These are phyloP conservation scores for Prunus mira DNA, from an alignment of 306 rosid species.

Conservation along the genomic window DNA sequence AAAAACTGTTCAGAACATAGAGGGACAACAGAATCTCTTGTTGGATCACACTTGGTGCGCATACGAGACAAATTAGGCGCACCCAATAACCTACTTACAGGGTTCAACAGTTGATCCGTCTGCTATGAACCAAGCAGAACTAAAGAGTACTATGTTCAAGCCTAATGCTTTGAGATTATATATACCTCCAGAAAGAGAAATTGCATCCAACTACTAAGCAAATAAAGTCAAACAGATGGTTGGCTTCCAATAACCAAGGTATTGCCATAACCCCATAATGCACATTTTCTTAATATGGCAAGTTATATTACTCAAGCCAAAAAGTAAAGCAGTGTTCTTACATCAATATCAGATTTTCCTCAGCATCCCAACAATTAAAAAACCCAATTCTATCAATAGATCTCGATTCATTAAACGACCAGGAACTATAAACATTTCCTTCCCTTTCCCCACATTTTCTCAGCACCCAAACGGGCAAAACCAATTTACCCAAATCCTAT, in stretches of 20 bases:
- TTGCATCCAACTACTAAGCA: not conserved
- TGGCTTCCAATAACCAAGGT: not conserved
- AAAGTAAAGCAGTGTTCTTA: not conserved
- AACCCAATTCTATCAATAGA: not conserved
- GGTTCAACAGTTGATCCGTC: not conserved
- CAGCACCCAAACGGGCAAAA: not conserved
- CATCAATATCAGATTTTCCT: not conserved
- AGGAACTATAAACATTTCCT: not conserved
- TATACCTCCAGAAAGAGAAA: not conserved
- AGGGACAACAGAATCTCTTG: not conserved
- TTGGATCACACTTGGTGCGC: not conserved
- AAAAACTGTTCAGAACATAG: not conserved
- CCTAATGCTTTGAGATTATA: not conserved
- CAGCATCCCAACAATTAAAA: not conserved
- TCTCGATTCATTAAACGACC: not conserved
- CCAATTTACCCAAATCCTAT: not conserved
- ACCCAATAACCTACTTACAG: not conserved
- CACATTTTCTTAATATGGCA: not conserved
- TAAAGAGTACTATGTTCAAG: not conserved
- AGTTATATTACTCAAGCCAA: not conserved
- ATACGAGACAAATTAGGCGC: not conserved
- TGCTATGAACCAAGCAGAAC: not conserved
- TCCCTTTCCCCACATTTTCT: not conserved
- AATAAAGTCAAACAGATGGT: not conserved
- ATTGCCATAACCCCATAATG: not conserved